Evolutionary conservation across 2,329 filamentous ascomycete genomes (phyloP), one percentile per base, ranked within the genome.

Genomic region (Graphilbum fragrans): DNA sequence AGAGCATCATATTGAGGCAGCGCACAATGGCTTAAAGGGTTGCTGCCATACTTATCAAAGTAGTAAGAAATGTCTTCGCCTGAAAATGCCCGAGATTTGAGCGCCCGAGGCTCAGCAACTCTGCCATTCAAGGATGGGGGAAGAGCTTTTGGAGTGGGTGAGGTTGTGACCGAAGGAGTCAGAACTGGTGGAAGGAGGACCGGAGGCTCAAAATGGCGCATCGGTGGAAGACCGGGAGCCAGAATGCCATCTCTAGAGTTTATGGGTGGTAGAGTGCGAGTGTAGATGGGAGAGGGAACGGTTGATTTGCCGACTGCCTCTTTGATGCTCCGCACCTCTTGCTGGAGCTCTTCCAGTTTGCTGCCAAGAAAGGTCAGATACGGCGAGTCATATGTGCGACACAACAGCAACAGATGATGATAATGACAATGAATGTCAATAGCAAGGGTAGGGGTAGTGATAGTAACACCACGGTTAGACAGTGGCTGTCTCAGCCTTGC

Each of bases 41-140:
- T n/a, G n/a, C 8, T 29, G n/a, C 45, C 57, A 42, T 47, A 70
- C 64, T 66, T 70, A 44, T 68, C 61, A 52, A 74, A 75, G 47
- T 75, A 75, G 50, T 64, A 70, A 41, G 72, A 66, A 41, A 75
- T 66, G 35, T 75, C 70, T 34, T 69, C 65, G 1, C 68, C 66
- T 0, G 70, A 61, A 37, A 75, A 64, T 1, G 68, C 59, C 9
- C 64, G 61, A 4, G 64, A 66, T 3, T 62, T 65, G 11, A 75
- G 50, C 5, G 66, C 59, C 37, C 70, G 60, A 2, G 69, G 55
- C 39, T 65, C 58, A 43, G 52, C 46, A 2, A 39, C 36, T 18
- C 36, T 41, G 11, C 41, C 38, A 3, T 37, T 41, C 10, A 27
- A 18, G 1, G 42, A 17, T 1, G 45, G 43, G 4, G 41, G 22